Conservation (phyloP, 257 asterid species). For the Haberlea rhodopensis region DNA sequence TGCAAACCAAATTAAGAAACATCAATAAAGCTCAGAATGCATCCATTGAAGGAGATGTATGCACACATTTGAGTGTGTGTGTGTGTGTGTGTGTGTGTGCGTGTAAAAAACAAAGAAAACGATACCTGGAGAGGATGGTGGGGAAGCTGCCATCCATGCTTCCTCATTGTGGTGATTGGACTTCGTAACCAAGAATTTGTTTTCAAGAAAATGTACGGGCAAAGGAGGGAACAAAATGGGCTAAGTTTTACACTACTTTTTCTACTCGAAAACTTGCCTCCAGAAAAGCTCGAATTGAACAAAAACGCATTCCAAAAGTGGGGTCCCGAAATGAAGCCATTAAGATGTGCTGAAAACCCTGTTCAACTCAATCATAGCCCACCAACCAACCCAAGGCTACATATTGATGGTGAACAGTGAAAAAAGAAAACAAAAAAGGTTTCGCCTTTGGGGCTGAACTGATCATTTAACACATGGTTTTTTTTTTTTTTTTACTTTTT, state of each 20-base stretch:
- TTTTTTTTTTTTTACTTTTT: constrained; percentile 13
- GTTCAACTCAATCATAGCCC: constrained; percentile 67
- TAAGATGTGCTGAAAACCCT: constrained; percentile 37
- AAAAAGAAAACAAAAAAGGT: constrained; percentile 16
- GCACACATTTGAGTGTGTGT: background rate
- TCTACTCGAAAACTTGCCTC: constrained; percentile 14
- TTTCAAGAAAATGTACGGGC: constrained; percentile 31
- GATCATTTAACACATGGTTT: constrained; percentile 31
- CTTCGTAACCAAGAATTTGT: constrained; percentile 30
- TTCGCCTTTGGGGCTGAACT: constrained; percentile 30
- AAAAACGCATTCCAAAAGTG: constrained; percentile 38
- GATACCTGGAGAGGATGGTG: constrained; percentile 98
- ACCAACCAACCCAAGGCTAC: constrained; percentile 43
- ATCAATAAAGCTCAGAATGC: background rate
- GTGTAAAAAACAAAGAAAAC: background rate
- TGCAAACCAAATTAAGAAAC: background rate
- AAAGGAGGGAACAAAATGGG: constrained; percentile 9
- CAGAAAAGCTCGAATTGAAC: constrained; percentile 20
- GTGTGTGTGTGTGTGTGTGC: background rate
- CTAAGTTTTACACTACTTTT: constrained; percentile 26
- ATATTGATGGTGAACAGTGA: constrained; percentile 50
- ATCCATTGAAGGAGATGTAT: background rate
- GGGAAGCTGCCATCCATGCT: constrained; percentile 99
- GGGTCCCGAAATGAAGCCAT: constrained; percentile 35
- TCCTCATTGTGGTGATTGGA: constrained; percentile 68